Conservation (phyloP, 1,139 yeast species). For the Saccharomyces hybrid region DNA sequence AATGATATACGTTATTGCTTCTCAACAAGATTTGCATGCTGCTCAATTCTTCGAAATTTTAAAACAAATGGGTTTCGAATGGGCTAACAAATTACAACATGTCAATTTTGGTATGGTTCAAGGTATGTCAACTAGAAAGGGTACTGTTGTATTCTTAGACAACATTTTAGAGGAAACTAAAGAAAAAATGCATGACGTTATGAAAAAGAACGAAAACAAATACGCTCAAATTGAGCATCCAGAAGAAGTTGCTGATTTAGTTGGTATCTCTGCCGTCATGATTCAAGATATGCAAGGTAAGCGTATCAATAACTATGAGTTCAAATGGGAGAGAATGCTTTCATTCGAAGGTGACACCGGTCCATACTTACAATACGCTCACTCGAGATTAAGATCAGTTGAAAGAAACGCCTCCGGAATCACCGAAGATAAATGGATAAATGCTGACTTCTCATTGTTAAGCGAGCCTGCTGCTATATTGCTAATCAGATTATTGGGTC, state of each 20-base stretch:
- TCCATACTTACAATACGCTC: conserved; percentile 97
- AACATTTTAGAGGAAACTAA: conserved; percentile 90
- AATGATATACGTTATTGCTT: conserved; percentile 92
- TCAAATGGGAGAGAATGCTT: conserved; percentile 97
- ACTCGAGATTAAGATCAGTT: conserved; percentile 91
- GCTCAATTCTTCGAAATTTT: conserved; percentile 94
- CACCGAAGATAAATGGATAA: conserved; percentile 37
- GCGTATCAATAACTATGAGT: conserved; percentile 91
- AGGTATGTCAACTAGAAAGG: conserved; percentile 98
- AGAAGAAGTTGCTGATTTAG: conserved; percentile 88
- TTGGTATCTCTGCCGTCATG: conserved; percentile 97
- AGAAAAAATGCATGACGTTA: conserved; percentile 93
- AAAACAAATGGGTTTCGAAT: conserved; percentile 83
- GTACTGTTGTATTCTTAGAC: conserved; percentile 95
- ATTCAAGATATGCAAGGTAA: conserved; percentile 98
- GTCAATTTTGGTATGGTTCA: conserved; percentile 96
- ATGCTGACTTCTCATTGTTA: conserved; percentile 66
- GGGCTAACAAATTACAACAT: conserved; percentile 77
- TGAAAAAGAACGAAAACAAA: conserved; percentile 87
- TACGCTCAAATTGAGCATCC: conserved; percentile 94
- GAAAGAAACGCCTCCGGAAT: conserved; percentile 68
- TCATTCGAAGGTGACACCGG: conserved; percentile 99
- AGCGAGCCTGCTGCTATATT: conserved; percentile 69
- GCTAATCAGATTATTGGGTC: conserved; percentile 72
- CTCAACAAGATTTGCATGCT: conserved; percentile 91